These are phyloP conservation scores for Aspergillus hiratsukae DNA, from an alignment of 2,329 filamentous ascomycete species.

Conservation along the genomic window DNA sequence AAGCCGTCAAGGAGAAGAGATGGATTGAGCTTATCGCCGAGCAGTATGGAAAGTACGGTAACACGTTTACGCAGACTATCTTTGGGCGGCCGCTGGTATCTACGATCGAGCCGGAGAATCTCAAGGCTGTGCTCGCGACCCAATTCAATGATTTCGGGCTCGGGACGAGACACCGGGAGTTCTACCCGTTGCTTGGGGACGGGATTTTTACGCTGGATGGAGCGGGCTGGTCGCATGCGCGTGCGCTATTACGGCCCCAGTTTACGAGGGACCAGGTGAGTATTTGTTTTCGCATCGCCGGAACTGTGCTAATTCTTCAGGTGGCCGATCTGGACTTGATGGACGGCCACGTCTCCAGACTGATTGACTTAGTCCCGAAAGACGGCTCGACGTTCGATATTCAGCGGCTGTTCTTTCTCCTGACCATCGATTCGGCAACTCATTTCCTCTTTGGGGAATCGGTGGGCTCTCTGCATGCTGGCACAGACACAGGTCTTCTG, in stretches of 20 bases:
- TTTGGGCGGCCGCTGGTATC: slow-evolving; percentile 18
- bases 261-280: slow-evolving; percentile 80
- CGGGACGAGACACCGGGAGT: slow-evolving; percentile 68
- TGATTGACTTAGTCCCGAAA: slow-evolving; percentile 60
- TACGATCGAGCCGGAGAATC: slow-evolving; percentile 53
- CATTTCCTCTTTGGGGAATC: slow-evolving; percentile 80
- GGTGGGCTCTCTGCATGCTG: slow-evolving; percentile 51
- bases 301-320: slow-evolving; percentile 4
- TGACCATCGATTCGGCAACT: slow-evolving; percentile 78
- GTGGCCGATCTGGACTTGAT: slow-evolving; percentile 68
- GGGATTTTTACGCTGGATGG: slow-evolving; percentile 68
- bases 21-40: slow-evolving; percentile 26
- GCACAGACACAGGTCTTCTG: slow-evolving; percentile 49
- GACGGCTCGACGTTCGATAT: slow-evolving; percentile 58
- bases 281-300: neutral
- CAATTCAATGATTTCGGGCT: slow-evolving; percentile 82
- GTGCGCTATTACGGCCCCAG: slow-evolving; percentile 76
- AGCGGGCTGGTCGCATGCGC: slow-evolving; percentile 69
- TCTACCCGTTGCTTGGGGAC: slow-evolving; percentile 38
- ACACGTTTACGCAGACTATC: slow-evolving; percentile 21
- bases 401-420: slow-evolving; percentile 72
- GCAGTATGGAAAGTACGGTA: slow-evolving; percentile 21
- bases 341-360: slow-evolving; percentile 67
- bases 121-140: slow-evolving; percentile 78
- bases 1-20: slow-evolving; percentile 24